Evolutionary conservation across 257 asterid genomes (phyloP).

Genomic region (Solanum chilense): DNA sequence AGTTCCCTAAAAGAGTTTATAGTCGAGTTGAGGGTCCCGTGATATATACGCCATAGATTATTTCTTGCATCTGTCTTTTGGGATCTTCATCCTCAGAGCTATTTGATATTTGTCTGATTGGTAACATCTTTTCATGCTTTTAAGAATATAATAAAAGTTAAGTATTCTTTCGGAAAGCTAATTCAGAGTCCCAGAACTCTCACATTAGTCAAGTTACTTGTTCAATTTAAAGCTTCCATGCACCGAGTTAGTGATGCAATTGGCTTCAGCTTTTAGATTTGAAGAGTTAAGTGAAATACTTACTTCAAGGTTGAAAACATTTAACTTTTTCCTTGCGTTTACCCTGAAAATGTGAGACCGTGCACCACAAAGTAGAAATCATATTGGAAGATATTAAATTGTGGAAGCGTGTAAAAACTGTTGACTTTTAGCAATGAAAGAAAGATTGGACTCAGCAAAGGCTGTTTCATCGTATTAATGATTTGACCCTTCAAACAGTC

Average conservation of each 20-base stretch:
- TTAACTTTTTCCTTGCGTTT: neutral
- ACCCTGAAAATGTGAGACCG: neutral
- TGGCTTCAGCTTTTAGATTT: neutral
- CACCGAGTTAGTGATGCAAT: neutral
- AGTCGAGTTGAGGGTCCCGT: neutral
- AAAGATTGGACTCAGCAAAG: neutral
- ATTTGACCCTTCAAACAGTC: neutral
- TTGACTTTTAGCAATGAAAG: neutral
- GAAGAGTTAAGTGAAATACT: neutral
- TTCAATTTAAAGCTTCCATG: neutral
- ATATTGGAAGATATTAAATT: neutral
- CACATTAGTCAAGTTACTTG: neutral
- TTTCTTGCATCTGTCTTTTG: neutral
- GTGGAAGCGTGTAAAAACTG: neutral
- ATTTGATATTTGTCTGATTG: neutral
- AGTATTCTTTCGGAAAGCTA: neutral
- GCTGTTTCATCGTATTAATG: neutral
- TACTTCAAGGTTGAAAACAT: neutral
- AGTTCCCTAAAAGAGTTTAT: neutral
- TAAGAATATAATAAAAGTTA: neutral
- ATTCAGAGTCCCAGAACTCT: neutral
- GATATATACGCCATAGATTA: neutral
- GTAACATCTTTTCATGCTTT: neutral
- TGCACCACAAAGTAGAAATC: neutral
- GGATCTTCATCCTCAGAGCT: neutral